Percentiles rank a stretch among this genome's conserved stretches.
phyloP scores from a whole-genome alignment of 1,284 basidiomycete species.

The Trichosporon coremiiforme region DNA sequence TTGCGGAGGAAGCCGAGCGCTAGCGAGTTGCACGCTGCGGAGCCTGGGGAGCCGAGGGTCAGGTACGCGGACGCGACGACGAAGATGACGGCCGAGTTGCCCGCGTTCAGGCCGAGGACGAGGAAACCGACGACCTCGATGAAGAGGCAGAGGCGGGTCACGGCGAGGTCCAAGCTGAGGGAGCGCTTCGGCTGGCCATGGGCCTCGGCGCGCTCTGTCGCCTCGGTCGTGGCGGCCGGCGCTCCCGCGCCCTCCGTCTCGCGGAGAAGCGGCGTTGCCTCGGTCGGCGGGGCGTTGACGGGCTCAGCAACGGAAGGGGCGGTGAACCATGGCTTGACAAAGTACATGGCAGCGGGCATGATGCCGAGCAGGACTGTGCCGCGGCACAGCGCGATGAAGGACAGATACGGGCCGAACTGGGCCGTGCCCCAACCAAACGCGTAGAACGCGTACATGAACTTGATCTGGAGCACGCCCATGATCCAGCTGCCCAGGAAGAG shows the following conservation, averaged over 20 bases:
- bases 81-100: slow-evolving; percentile 35
- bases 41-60: slow-evolving; percentile 44
- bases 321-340: slow-evolving; percentile 49
- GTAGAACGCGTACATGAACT: slow-evolving; percentile 70
- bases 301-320: slow-evolving; percentile 27
- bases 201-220: slow-evolving; percentile 15
- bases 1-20: slow-evolving; percentile 50
- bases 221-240: slow-evolving; percentile 15
- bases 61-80: slow-evolving; percentile 40
- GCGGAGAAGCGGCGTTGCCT: slow-evolving; percentile 21
- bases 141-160: slow-evolving; percentile 49
- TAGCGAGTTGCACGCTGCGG: slow-evolving; percentile 50
- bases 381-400: slow-evolving; percentile 63
- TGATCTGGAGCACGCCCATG: slow-evolving; percentile 65
- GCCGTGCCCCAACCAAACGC: slow-evolving; percentile 72
- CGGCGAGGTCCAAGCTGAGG: slow-evolving; percentile 48
- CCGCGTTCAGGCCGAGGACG: slow-evolving; percentile 56
- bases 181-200: slow-evolving; percentile 36
- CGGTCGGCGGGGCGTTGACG: slow-evolving; percentile 1
- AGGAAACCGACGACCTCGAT: slow-evolving; percentile 65
- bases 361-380: slow-evolving; percentile 66
- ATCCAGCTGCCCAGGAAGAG: slow-evolving; percentile 61
- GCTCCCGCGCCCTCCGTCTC: background rate
- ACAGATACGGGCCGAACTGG: slow-evolving; percentile 76
- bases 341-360: slow-evolving; percentile 61